A percentile compares a stretch with the other conserved stretches of the same genome.
These are phyloP conservation scores for Lecanicillium sp. DNA, from an alignment of 2,329 filamentous ascomycete species.

Conservation along the genomic window DNA sequence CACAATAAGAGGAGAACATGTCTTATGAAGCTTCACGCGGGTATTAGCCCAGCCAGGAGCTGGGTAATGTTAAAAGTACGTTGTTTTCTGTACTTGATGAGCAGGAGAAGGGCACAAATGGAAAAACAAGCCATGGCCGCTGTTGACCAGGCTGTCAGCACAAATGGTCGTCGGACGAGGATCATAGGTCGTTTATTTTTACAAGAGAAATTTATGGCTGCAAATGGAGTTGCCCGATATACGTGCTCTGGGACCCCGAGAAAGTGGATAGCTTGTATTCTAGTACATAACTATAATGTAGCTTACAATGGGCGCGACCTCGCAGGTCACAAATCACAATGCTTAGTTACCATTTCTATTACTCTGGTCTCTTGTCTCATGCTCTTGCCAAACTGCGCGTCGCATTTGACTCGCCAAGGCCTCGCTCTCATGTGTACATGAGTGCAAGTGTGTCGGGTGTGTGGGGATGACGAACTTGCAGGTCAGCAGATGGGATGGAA, in stretches of 20 bases:
- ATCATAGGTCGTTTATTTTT: no score
- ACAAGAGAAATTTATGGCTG: neutral
- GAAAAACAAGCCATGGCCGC: neutral
- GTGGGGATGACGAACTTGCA: neutral
- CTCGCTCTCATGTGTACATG: no score
- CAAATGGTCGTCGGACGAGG: neutral
- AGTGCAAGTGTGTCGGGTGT: neutral
- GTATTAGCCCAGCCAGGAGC: constrained; percentile 1
- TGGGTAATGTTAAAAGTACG: constrained; percentile 14
- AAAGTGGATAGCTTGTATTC: neutral
- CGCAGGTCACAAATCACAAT: neutral
- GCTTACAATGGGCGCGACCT: neutral
- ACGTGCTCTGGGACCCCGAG: neutral
- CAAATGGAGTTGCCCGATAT: neutral
- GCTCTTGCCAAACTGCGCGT: neutral
- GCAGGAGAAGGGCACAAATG: neutral
- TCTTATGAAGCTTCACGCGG: constrained; percentile 1
- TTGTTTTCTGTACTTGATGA: neutral
- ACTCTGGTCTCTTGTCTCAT: neutral
- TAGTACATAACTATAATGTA: constrained; percentile 11
- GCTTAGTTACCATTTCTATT: neutral
- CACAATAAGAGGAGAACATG: no score
- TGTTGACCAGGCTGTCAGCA: neutral
- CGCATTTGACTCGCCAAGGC: neutral
- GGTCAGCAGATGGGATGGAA: neutral